These are phyloP conservation scores for Dovyalis caffra DNA, from an alignment of 345 rosid species.

Conservation along the genomic window DNA sequence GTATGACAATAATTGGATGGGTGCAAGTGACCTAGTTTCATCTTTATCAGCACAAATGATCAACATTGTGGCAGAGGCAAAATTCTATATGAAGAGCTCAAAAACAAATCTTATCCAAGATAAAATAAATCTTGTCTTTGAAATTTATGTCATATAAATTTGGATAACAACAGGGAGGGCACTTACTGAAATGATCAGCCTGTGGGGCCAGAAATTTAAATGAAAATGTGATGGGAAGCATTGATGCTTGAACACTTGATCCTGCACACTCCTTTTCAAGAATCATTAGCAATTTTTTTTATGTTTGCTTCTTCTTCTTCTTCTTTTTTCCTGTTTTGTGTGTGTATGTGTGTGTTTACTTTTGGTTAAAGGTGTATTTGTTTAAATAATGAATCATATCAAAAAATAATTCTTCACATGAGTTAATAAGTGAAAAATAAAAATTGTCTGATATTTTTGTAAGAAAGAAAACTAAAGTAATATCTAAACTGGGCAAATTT, in stretches of 20 bases:
- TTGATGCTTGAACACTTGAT: neutral
- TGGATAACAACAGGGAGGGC: neutral
- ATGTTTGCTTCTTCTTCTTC: too few relatives aligned
- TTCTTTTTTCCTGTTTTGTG: neutral
- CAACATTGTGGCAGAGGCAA: neutral
- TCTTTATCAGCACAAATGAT: neutral
- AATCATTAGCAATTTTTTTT: neutral
- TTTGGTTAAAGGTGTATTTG: neutral
- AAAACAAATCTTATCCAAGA: neutral
- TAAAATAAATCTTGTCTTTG: neutral
- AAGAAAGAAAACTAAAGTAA: neutral
- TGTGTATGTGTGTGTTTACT: neutral
- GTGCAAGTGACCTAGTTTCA: neutral
- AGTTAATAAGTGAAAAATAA: too few relatives aligned
- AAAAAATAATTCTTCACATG: neutral
- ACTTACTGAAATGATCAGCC: neutral
- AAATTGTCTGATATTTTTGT: too few relatives aligned
- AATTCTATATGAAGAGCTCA: neutral
- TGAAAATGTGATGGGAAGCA: neutral
- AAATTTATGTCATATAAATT: neutral
- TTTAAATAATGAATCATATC: neutral
- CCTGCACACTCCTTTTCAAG: neutral
- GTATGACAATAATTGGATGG: neutral
- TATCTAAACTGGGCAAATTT: neutral
- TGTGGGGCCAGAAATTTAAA: neutral